phyloP scores from a whole-genome alignment of 2,329 filamentous ascomycete genomes.

The Metarhizium guizhouense region DNA sequence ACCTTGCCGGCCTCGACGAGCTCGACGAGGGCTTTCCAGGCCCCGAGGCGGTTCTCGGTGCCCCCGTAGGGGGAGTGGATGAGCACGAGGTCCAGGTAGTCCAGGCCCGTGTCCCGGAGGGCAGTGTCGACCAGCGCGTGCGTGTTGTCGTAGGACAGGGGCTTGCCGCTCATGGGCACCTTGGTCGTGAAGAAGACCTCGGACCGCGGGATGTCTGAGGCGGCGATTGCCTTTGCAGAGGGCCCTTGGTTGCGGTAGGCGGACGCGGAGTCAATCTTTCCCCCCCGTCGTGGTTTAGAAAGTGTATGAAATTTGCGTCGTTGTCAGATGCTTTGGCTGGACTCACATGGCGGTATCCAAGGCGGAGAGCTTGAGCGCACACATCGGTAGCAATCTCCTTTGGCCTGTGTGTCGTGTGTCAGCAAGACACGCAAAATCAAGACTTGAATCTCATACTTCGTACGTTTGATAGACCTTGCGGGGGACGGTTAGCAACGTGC shows the following conservation, averaged over 20 bases:
- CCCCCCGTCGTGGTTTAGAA: not conserved
- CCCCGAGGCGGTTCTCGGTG: slow-evolving; percentile 43
- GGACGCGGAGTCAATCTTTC: slow-evolving; percentile 44
- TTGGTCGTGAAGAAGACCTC: slow-evolving; percentile 50
- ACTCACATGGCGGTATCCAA: slow-evolving; percentile 45
- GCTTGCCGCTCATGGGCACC: slow-evolving; percentile 31
- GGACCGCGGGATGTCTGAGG: slow-evolving; percentile 32
- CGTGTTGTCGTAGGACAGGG: slow-evolving; percentile 50
- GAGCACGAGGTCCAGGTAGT: slow-evolving; percentile 59
- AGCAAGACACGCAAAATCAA: not conserved
- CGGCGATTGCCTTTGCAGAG: slow-evolving; percentile 35
- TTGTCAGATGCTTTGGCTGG: not conserved
- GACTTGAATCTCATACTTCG: slow-evolving; percentile 11
- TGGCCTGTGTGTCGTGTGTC: slow-evolving; percentile 13
- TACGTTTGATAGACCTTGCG: slow-evolving; percentile 44
- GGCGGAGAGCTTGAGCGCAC: slow-evolving; percentile 35
- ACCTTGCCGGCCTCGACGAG: slow-evolving; percentile 52
- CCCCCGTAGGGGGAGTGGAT: slow-evolving; percentile 55
- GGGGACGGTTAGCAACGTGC: slow-evolving; percentile 1
- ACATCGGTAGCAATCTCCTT: slow-evolving; percentile 23
- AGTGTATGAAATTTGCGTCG: not conserved
- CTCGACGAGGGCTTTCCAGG: slow-evolving; percentile 57
- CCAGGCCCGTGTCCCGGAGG: slow-evolving; percentile 51
- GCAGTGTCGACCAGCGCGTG: slow-evolving; percentile 56
- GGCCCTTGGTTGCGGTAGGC: slow-evolving; percentile 42